Conservation (phyloP, 768 basidiomycete genomes). For the Dioszegia hungarica region DNA sequence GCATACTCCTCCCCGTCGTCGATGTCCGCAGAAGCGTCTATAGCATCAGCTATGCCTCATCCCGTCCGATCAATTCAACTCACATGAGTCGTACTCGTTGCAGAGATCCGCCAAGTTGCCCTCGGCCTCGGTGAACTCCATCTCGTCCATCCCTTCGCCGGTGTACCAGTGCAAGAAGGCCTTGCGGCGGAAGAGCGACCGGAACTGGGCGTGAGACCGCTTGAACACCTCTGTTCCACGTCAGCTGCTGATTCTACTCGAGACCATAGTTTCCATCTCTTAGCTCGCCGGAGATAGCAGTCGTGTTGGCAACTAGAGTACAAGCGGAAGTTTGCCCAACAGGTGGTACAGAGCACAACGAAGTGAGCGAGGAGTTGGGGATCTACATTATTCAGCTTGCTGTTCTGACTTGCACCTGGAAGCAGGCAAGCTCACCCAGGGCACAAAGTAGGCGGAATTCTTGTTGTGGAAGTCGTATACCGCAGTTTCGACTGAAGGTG, state of each 20-base stretch:
- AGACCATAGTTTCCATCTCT: too few relatives aligned
- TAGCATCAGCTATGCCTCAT: not conserved
- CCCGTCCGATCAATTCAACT: not conserved
- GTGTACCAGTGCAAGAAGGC: conserved; percentile 42
- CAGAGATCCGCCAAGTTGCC: conserved; percentile 40
- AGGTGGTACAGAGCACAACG: conserved; percentile 38
- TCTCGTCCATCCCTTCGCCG: conserved; percentile 39
- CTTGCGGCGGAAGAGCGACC: conserved; percentile 34
- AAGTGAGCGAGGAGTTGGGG: conserved; percentile 38
- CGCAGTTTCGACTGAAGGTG: conserved; percentile 23
- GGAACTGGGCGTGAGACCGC: conserved; percentile 40
- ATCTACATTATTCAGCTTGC: conserved; percentile 17
- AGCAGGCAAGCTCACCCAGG: conserved; percentile 36
- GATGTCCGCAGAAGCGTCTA: conserved; percentile 25
- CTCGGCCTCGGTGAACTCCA: conserved; percentile 45
- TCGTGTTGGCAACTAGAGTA: conserved; percentile 44
- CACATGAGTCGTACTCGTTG: conserved; percentile 40
- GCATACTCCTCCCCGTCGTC: conserved; percentile 22
- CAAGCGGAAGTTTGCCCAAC: conserved; percentile 34
- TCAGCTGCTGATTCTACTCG: not conserved
- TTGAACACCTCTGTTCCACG: conserved; percentile 35
- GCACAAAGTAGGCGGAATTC: conserved; percentile 42
- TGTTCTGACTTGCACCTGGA: too few relatives aligned
- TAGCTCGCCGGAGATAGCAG: conserved; percentile 25
- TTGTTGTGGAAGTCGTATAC: conserved; percentile 38